Percentiles rank a stretch among this genome's conserved stretches.
Evolutionary conservation across 2,329 filamentous ascomycete species (phyloP).

Genomic region (Phoma sp.): DNA sequence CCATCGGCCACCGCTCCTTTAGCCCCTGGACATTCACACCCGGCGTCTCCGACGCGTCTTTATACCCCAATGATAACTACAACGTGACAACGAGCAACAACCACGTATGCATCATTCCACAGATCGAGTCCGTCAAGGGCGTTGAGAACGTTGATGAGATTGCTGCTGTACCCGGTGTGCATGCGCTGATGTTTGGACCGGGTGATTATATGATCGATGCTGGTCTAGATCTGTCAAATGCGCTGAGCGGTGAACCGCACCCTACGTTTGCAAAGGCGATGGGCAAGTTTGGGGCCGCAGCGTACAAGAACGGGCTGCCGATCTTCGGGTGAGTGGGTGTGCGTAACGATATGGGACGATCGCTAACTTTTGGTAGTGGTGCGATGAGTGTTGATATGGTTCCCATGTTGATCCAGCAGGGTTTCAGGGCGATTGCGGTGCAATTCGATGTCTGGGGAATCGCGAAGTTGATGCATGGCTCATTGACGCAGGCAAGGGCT

Average conservation of each 20-base stretch:
- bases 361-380: slow-evolving; percentile 22
- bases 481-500: slow-evolving; percentile 26
- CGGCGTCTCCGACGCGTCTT: slow-evolving; percentile 23
- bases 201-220: slow-evolving; percentile 38
- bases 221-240: slow-evolving; percentile 25
- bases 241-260: slow-evolving; percentile 24
- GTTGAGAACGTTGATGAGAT: slow-evolving; percentile 37
- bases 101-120: slow-evolving; percentile 36
- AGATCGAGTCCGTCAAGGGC: slow-evolving; percentile 37
- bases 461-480: slow-evolving; percentile 23
- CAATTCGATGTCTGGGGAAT: slow-evolving; percentile 38
- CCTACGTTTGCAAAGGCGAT: slow-evolving; percentile 28
- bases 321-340: slow-evolving; percentile 28
- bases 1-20: slow-evolving; percentile 35
- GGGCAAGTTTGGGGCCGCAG: slow-evolving; percentile 29
- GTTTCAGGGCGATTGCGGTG: slow-evolving; percentile 29
- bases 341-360: background rate
- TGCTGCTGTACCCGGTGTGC: slow-evolving; percentile 34
- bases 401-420: slow-evolving; percentile 31
- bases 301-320: slow-evolving; percentile 31
- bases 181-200: slow-evolving; percentile 36
- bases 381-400: slow-evolving; percentile 27
- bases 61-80: slow-evolving; percentile 35
- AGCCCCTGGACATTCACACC: slow-evolving; percentile 37
- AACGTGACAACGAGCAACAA: slow-evolving; percentile 34